phyloP scores from a whole-genome alignment of 2,329 filamentous ascomycete species.

The Helotiales sp. region DNA sequence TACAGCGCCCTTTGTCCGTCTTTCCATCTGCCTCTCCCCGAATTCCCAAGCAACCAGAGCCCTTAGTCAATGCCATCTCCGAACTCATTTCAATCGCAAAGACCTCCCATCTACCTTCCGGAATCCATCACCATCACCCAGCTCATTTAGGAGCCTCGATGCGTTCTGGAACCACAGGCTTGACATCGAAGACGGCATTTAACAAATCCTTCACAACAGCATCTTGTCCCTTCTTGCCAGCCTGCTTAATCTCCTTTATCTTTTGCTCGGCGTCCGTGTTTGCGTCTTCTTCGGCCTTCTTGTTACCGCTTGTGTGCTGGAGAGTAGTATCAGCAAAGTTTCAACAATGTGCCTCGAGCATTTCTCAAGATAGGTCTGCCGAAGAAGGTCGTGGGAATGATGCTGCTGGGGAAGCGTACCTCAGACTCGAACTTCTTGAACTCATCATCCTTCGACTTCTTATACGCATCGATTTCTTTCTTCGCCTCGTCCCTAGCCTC shows the following conservation, averaged over 20 bases:
- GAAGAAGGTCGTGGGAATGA: not conserved
- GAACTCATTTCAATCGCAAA: not conserved
- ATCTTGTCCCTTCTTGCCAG: constrained; percentile 78
- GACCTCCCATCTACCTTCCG: not conserved
- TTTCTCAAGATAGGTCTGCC: not conserved
- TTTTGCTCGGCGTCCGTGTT: constrained; percentile 80
- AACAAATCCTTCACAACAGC: constrained; percentile 85
- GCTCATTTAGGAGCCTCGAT: constrained; percentile 42
- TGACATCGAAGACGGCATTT: constrained; percentile 81
- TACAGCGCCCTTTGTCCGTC: constrained; percentile 31
- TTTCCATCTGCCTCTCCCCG: not conserved
- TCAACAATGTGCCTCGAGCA: not conserved
- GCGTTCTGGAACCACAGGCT: constrained; percentile 66
- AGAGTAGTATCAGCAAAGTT: constrained; percentile 20
- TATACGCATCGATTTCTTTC: constrained; percentile 96
- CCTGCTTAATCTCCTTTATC: constrained; percentile 79
- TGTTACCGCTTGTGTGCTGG: constrained; percentile 92
- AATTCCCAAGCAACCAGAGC: not conserved
- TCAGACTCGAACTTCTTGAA: constrained; percentile 93
- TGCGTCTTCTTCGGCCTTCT: constrained; percentile 78
- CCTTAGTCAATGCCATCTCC: not conserved
- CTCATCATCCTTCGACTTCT: constrained; percentile 86
- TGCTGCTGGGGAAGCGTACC: constrained; percentile 41
- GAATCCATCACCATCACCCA: not conserved
- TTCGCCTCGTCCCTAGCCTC: constrained; percentile 96